Conservation (phyloP, 2,329 filamentous ascomycete genomes). For the Aspergillus pseudoviridinutans region DNA sequence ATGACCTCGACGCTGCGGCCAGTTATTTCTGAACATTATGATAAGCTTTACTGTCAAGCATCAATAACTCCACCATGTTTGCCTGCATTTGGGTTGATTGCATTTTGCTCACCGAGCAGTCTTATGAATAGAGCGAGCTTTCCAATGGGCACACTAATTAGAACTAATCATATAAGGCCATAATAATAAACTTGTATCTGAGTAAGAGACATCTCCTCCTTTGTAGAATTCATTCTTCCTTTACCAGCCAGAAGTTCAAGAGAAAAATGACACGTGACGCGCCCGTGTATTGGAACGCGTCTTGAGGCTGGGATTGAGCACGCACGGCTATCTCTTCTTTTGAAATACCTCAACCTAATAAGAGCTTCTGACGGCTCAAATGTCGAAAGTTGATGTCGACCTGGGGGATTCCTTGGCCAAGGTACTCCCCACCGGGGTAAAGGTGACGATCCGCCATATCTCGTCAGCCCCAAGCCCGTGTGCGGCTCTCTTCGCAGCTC, state of each 20-base stretch:
- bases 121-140: neutral
- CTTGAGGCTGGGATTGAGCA: conserved; percentile 2
- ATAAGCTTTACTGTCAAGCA: neutral
- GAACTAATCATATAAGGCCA: neutral
- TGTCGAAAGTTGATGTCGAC: conserved; percentile 32
- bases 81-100: neutral
- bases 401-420: conserved; percentile 48
- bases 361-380: conserved; percentile 1
- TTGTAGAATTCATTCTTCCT: neutral
- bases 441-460: conserved; percentile 76
- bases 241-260: neutral
- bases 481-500: conserved; percentile 72
- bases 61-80: neutral
- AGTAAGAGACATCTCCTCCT: neutral
- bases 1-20: conserved; percentile 55
- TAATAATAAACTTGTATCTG: neutral
- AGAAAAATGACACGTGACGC: conserved; percentile 11
- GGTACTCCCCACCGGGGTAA: conserved; percentile 49
- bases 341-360: neutral
- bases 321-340: neutral
- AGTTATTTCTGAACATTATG: conserved; percentile 25
- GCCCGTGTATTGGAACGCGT: conserved; percentile 9
- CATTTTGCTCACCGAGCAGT: neutral
- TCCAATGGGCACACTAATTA: no score
- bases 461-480: conserved; percentile 76